Evolutionary conservation across 306 rosid genomes (phyloP).

Genomic region (Malus sylvestris): DNA sequence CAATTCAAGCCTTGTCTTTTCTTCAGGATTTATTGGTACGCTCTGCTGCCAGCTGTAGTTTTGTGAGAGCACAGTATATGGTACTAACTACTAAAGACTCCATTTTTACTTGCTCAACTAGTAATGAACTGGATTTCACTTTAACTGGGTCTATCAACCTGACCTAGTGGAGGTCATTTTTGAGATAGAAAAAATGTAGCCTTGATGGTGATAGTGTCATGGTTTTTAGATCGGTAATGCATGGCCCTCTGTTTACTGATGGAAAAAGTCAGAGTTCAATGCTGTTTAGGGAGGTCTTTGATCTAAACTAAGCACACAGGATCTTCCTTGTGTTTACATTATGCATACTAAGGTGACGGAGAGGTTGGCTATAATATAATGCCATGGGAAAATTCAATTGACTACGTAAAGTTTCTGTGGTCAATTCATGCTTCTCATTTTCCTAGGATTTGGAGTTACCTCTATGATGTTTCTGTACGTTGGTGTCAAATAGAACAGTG

Average conservation of each 20-base stretch:
- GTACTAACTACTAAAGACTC: conserved; percentile 38
- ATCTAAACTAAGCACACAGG: conserved; percentile 1
- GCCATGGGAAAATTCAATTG: not conserved
- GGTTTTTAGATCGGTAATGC: conserved; percentile 22
- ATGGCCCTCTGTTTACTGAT: conserved; percentile 13
- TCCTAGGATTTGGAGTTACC: conserved; percentile 9
- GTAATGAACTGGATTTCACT: conserved; percentile 26
- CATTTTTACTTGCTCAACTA: conserved; percentile 30
- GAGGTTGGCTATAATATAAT: conserved; percentile 15
- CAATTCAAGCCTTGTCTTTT: conserved; percentile 29
- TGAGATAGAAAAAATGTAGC: conserved; percentile 19
- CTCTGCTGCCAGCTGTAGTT: conserved; percentile 28
- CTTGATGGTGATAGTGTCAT: conserved; percentile 22
- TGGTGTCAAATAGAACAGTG: conserved; percentile 21
- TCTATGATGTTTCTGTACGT: conserved; percentile 19
- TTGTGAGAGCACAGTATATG: conserved; percentile 34
- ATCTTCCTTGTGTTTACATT: conserved; percentile 14
- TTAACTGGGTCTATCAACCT: conserved; percentile 30
- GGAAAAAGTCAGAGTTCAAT: conserved; percentile 21
- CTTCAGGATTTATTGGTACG: conserved; percentile 33
- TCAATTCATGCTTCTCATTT: conserved; percentile 6
- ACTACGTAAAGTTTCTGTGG: not conserved
- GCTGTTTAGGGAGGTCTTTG: conserved; percentile 27
- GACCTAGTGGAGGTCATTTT: conserved; percentile 24
- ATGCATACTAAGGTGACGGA: conserved; percentile 23